Evolutionary conservation across 495 filamentous ascomycete species (phyloP).

Genomic region (Neurospora sp.): DNA sequence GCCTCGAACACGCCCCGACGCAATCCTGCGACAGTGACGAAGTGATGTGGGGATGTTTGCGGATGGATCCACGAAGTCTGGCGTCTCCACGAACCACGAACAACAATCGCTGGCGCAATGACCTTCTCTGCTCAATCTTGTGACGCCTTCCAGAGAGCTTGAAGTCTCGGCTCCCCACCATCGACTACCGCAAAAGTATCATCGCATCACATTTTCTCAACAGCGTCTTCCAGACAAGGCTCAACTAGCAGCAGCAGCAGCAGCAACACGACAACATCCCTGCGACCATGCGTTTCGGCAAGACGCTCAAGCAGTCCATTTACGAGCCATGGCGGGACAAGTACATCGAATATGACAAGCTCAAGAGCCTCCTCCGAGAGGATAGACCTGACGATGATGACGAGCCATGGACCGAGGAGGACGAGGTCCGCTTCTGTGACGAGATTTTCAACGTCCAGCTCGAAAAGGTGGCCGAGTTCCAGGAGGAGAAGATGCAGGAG

Average conservation of each 20-base stretch:
- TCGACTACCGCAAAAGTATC: not conserved
- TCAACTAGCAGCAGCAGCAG: not conserved
- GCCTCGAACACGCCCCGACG: not conserved
- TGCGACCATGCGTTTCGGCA: constrained; percentile 78
- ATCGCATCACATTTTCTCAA: not conserved
- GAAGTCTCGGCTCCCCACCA: not conserved
- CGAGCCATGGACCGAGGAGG: constrained; percentile 80
- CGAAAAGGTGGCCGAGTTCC: constrained; percentile 90
- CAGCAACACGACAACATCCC: not conserved
- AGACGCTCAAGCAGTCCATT: constrained; percentile 65
- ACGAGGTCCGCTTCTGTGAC: constrained; percentile 87
- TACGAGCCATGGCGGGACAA: constrained; percentile 85
- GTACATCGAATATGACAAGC: constrained; percentile 90
- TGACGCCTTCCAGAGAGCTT: not conserved
- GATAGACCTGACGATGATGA: constrained; percentile 48
- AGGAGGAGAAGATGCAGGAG: constrained; percentile 59
- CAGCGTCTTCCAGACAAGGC: not conserved
- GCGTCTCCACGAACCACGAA: not conserved
- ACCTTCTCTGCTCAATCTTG: not conserved
- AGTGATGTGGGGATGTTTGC: not conserved
- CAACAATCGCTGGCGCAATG: not conserved
- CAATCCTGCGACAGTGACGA: not conserved
- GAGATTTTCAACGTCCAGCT: constrained; percentile 89
- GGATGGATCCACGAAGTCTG: not conserved
- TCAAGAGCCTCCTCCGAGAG: constrained; percentile 81